phyloP scores from a whole-genome alignment of 192 early-diverging fungal genomes.

The Coemansia sp. region DNA sequence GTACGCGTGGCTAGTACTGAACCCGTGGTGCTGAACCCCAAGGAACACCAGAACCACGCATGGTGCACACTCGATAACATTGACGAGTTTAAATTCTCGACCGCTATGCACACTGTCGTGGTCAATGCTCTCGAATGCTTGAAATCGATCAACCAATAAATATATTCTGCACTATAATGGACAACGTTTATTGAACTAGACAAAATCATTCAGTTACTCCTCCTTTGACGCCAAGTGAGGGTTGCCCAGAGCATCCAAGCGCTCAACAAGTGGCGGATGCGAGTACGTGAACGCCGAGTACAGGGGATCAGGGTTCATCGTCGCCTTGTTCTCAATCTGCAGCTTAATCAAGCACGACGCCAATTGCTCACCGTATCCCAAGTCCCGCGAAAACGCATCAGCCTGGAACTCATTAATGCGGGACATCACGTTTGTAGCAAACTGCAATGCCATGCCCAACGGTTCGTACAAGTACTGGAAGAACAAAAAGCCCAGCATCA shows the following conservation, averaged over 20 bases:
- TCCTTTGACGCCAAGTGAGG: constrained; percentile 53
- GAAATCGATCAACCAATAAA: constrained; percentile 4
- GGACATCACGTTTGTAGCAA: constrained; percentile 77
- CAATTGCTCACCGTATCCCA: constrained; percentile 74
- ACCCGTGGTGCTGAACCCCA: constrained; percentile 15
- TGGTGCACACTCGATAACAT: constrained; percentile 17
- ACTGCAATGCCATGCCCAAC: constrained; percentile 70
- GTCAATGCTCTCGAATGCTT: constrained; percentile 9
- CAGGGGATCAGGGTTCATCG: constrained; percentile 81
- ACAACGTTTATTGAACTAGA: too few relatives aligned
- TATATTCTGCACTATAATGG: too few relatives aligned
- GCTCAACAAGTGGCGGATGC: constrained; percentile 89
- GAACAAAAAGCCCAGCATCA: constrained; percentile 85
- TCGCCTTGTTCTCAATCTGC: constrained; percentile 83
- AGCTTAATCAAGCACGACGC: constrained; percentile 84
- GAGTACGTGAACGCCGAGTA: constrained; percentile 91
- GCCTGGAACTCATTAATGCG: constrained; percentile 92
- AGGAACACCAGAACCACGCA: constrained; percentile 42
- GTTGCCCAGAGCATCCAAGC: constrained; percentile 65
- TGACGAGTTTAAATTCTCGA: constrained; percentile 36
- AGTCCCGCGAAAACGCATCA: constrained; percentile 81
- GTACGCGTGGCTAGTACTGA: constrained; percentile 12
- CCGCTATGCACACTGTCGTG: constrained; percentile 39
- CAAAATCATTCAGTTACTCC: constrained; percentile 18
- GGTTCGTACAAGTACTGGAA: constrained; percentile 88